Evolutionary conservation across 75 land plant species (phyloP), one percentile per base, ranked within the genome.

Genomic region (Pinus tabuliformis): DNA sequence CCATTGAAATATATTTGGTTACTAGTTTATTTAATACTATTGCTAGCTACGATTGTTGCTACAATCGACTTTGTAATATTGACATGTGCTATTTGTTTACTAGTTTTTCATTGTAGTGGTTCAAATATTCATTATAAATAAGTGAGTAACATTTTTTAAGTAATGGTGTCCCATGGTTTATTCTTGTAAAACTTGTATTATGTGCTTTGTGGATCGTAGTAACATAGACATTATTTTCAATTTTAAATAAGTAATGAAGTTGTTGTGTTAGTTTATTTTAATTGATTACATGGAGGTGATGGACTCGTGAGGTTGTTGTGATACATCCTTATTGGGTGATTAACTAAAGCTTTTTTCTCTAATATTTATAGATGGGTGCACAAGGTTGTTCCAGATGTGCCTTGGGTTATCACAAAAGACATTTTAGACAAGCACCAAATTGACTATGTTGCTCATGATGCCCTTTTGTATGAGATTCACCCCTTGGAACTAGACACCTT

Each of bases 341-440:
- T 24, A 9, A 9, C 54, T 49, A 9, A 11, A 1, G 1, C 3
- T 9, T 49, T 22, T 8, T 22, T 3, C 6, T 52, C 14, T 71
- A 33, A 21, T 71, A 14, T 58, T 49, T 49, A 3, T 49, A 90
- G 91, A 79, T 87, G 89, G 89, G 89, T 87, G 58, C 87, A 87
- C 57, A 84, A 85, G 63, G 88, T 85, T 56, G 75, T 87, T 52
- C 62, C 72, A 21, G 77, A 83, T 83, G 86, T 81, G 42, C 86
- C 86, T 24, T 84, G 86, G 86, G 86, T 84, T 65, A 78, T 83
- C 18, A 83, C 72, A 56, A 86, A 84, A 49, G 86, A 84, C 59
- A 83, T 84, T 66, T 76, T 84, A 17, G 86, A 84, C 75, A 78
- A 83, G 56, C 81, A 84, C 62, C 75, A 64, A 28, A 84, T 84